A percentile compares a stretch with the other conserved stretches of the same genome.
Conservation (phyloP, 2,329 filamentous ascomycete species). For the Annulohypoxylon truncatum region DNA sequence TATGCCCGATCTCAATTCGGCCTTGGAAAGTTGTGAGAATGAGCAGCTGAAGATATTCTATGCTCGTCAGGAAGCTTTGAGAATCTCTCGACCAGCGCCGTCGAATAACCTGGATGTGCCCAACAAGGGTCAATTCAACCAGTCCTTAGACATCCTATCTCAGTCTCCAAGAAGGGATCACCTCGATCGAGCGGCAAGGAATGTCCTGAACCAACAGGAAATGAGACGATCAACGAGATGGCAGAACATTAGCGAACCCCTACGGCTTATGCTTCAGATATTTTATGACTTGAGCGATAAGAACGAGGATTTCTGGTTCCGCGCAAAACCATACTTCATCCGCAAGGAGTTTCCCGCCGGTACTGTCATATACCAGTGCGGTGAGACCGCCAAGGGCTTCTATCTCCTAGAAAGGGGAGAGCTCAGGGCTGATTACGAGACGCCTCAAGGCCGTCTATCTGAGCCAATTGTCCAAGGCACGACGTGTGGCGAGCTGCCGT, state of each 20-base stretch:
- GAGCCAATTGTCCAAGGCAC: constrained; percentile 95
- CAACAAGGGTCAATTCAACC: constrained; percentile 48
- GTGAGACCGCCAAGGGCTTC: constrained; percentile 83
- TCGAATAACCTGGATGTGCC: constrained; percentile 64
- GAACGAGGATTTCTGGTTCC: constrained; percentile 97
- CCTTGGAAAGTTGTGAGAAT: constrained; percentile 94
- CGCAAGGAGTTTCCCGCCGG: constrained; percentile 75
- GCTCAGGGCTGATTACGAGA: constrained; percentile 87
- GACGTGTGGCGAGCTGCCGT: constrained; percentile 94
- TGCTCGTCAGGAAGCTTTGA: constrained; percentile 72
- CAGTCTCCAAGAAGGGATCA: constrained; percentile 85
- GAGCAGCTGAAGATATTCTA: constrained; percentile 87
- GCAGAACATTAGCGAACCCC: constrained; percentile 88
- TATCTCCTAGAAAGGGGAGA: constrained; percentile 92
- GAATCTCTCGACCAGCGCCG: constrained; percentile 56
- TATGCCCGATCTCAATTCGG: constrained; percentile 91
- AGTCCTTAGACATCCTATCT: constrained; percentile 60
- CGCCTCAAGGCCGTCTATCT: constrained; percentile 88
- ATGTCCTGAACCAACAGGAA: constrained; percentile 76
- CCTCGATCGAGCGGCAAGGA: constrained; percentile 80
- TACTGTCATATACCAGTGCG: constrained; percentile 80
- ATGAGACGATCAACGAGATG: constrained; percentile 73
- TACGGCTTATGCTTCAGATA: constrained; percentile 93
- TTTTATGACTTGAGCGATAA: constrained; percentile 87
- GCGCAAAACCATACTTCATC: constrained; percentile 78